Evolutionary conservation across 2,329 filamentous ascomycete genomes (phyloP), one percentile per base, ranked within the genome.

Genomic region (Pseudogymnoascus sp.): DNA sequence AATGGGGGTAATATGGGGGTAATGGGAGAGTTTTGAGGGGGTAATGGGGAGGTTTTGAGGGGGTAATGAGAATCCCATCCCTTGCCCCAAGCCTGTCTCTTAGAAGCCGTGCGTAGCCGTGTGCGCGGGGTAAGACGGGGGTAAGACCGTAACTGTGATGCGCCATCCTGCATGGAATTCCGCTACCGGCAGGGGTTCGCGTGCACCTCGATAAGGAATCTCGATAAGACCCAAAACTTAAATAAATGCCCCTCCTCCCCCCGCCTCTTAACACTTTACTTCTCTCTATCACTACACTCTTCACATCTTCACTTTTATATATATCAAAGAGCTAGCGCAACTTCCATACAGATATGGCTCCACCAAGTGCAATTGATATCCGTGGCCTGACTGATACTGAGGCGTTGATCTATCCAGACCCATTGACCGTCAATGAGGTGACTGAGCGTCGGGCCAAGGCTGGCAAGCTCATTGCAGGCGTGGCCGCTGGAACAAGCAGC

Each of bases 401-500:
- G 61, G 64, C 66, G 7, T 63, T 71, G 63, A 60, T 67, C 28
- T 53, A 70, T 31, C 67, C 70, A 35, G 64, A 71, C 60, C 67
- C 79, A 31, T 77, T 91, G 70, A 86, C 85, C 47, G 75, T 91
- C 72, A 82, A 86, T 68, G 84, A 84, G 65, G 85, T 96, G 63
- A 75, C 82, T 62, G 84, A 83, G 40, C 81, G 88, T 68, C 84
- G 93, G 59, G 82, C 82, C 65, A 90, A 88, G 70, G 82, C 84
- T n/a, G 88, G 88, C 2, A 86, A 84, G 70, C 79, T 94, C 40
- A 80, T 89, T 66, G 90, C 87, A 16, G 89, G 89, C 38, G 83
- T 91, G 56, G 93, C 92, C 33, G 90, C 91, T 8, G 82, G 83
- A 60, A 87, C 89, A 2, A 87, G 88, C 74, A 90, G 90, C 74